phyloP scores from a whole-genome alignment of 2,329 filamentous ascomycete species.

The Fusarium acutatum region DNA sequence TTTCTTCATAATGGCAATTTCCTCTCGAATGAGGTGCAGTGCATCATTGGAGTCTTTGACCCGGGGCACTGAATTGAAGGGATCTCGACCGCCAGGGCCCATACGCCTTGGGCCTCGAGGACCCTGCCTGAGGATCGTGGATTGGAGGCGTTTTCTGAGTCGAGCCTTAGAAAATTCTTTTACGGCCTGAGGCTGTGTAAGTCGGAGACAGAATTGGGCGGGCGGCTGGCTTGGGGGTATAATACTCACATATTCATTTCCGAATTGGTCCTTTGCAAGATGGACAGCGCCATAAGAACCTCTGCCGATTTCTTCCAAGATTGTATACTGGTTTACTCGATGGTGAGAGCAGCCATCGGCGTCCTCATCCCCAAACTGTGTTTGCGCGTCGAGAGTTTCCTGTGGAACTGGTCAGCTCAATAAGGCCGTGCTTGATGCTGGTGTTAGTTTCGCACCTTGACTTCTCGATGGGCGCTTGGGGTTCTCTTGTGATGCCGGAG shows the following conservation, averaged over 20 bases:
- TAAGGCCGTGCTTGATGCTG: neutral
- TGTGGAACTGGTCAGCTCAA: slow-evolving; percentile 47
- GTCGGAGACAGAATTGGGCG: slow-evolving; percentile 13
- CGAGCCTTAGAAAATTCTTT: slow-evolving; percentile 98
- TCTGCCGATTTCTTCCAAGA: slow-evolving; percentile 94
- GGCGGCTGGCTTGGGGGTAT: neutral
- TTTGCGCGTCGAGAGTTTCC: slow-evolving; percentile 92
- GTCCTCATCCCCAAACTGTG: slow-evolving; percentile 86
- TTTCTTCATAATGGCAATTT: slow-evolving; percentile 99
- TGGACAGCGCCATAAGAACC: slow-evolving; percentile 96
- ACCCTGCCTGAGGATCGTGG: slow-evolving; percentile 75
- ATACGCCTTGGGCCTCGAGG: slow-evolving; percentile 48
- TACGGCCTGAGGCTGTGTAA: slow-evolving; percentile 70
- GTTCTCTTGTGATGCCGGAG: slow-evolving; percentile 66
- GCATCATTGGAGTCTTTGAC: slow-evolving; percentile 72
- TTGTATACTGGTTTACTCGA: slow-evolving; percentile 92
- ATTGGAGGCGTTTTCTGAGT: slow-evolving; percentile 88
- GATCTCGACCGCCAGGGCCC: slow-evolving; percentile 38
- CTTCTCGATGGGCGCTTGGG: slow-evolving; percentile 64
- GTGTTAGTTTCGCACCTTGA: slow-evolving; percentile 56
- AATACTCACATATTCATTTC: slow-evolving; percentile 84
- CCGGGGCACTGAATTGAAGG: slow-evolving; percentile 40
- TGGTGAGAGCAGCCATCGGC: slow-evolving; percentile 83
- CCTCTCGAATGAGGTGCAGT: slow-evolving; percentile 88
- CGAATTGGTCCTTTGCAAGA: slow-evolving; percentile 87